These are phyloP conservation scores for Pelargonium myrrhifolium DNA, from an alignment of 441 rosid species.

Conservation along the genomic window DNA sequence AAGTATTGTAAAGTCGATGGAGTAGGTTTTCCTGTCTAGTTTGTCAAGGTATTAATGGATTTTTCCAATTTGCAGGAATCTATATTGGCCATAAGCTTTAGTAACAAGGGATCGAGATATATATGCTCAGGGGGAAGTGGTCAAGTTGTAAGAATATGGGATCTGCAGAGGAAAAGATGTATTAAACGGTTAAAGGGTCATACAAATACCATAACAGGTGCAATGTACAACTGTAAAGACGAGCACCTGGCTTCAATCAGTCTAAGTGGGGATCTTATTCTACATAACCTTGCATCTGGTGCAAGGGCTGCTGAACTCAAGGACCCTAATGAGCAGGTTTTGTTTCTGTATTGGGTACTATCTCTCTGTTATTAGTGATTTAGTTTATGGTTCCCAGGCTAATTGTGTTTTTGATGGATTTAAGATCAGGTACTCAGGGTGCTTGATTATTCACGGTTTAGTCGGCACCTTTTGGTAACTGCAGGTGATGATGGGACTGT, in stretches of 20 bases:
- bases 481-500: constrained; percentile 98
- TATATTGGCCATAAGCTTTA: constrained; percentile 67
- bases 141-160: constrained; percentile 88
- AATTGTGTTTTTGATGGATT: constrained; percentile 33
- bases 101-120: constrained; percentile 82
- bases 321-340: constrained; percentile 90
- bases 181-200: constrained; percentile 93
- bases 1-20: not conserved
- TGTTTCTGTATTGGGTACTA: constrained; percentile 21
- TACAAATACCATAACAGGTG: constrained; percentile 70
- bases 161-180: constrained; percentile 82
- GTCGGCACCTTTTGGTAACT: constrained; percentile 83
- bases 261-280: constrained; percentile 75
- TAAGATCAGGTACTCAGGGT: constrained; percentile 92
- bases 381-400: constrained; percentile 27
- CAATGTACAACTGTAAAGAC: constrained; percentile 90
- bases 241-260: constrained; percentile 94
- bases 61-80: constrained; percentile 52
- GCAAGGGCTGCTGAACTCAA: constrained; percentile 78
- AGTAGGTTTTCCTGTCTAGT: constrained; percentile 11
- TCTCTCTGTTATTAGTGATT: constrained; percentile 11
- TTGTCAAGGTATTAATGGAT: constrained; percentile 6
- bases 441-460: constrained; percentile 85
- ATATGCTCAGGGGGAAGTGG: constrained; percentile 92
- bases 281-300: constrained; percentile 90